Conservation (phyloP, 2,329 filamentous ascomycete genomes). For the Sordariomycetes sp. region DNA sequence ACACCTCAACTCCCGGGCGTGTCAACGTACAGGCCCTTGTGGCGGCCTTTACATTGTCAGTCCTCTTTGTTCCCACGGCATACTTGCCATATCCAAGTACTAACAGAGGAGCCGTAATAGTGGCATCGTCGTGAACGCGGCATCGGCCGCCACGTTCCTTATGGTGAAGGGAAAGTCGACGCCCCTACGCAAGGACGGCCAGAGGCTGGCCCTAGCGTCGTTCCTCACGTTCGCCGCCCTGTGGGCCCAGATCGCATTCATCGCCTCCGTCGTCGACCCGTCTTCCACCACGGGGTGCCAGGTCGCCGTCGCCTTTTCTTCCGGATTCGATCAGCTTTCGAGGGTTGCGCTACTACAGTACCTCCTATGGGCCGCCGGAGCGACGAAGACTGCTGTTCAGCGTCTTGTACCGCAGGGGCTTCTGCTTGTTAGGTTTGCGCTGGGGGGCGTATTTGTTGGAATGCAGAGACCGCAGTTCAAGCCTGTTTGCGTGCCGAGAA, state of each 20-base stretch:
- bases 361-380: conserved; percentile 33
- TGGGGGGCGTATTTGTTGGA: conserved; percentile 41
- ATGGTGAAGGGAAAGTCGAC: conserved; percentile 32
- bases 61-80: conserved; percentile 7
- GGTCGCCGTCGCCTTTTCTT: conserved; percentile 34
- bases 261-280: conserved; percentile 31
- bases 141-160: conserved; percentile 30
- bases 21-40: conserved; percentile 32
- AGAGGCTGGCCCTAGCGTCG: conserved; percentile 49
- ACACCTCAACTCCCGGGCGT: conserved; percentile 27
- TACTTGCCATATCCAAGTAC: neutral
- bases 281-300: conserved; percentile 32
- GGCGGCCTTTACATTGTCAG: conserved; percentile 42
- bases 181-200: conserved; percentile 38
- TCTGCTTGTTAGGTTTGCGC: conserved; percentile 31
- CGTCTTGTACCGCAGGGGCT: conserved; percentile 29
- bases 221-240: conserved; percentile 36
- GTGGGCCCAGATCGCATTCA: conserved; percentile 40
- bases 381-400: conserved; percentile 20
- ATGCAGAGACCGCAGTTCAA: conserved; percentile 37
- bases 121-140: conserved; percentile 39
- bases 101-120: conserved; percentile 13
- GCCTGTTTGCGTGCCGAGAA: conserved; percentile 35
- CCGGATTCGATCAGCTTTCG: conserved; percentile 43
- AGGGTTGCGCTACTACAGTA: conserved; percentile 40